Conservation (phyloP, 208 protist species). For the Phytomonas sp. region DNA sequence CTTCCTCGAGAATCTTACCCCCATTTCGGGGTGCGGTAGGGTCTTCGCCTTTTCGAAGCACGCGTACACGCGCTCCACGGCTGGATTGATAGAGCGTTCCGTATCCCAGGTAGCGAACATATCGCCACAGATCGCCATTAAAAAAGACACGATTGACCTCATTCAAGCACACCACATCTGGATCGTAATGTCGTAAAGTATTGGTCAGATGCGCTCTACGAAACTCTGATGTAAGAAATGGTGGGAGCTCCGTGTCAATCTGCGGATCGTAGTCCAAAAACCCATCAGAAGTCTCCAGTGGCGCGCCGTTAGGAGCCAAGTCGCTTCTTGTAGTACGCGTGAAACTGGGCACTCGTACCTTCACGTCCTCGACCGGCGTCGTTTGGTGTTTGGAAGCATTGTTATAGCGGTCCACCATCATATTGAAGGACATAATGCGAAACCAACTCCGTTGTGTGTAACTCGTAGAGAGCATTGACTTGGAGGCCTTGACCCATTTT, state of each 20-base stretch:
- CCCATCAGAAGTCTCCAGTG: constrained; percentile 12
- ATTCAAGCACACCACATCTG: constrained; percentile 72
- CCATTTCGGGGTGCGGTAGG: constrained; percentile 19
- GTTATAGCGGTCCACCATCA: constrained; percentile 66
- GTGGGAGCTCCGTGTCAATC: constrained; percentile 36
- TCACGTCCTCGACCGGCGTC: constrained; percentile 48
- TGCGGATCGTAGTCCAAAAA: constrained; percentile 47
- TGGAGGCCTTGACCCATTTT: constrained; percentile 50
- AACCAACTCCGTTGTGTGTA: constrained; percentile 69
- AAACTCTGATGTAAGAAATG: constrained; percentile 50
- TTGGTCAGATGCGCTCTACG: constrained; percentile 52
- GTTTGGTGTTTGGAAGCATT: constrained; percentile 11
- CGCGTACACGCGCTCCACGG: constrained; percentile 48
- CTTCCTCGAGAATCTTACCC: constrained; percentile 38
- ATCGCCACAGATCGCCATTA: constrained; percentile 47
- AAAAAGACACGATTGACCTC: constrained; percentile 77
- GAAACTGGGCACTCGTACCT: constrained; percentile 47
- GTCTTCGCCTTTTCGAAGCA: constrained; percentile 45
- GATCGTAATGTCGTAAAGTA: constrained; percentile 60
- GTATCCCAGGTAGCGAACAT: constrained; percentile 71
- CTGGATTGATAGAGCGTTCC: constrained; percentile 74
- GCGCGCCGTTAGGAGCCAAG: not conserved
- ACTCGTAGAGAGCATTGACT: constrained; percentile 56
- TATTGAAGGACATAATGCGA: constrained; percentile 82
- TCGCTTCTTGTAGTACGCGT: constrained; percentile 15